These are phyloP conservation scores for Kodamaea sp. DNA, from an alignment of 1,139 yeast species.

Conservation along the genomic window DNA sequence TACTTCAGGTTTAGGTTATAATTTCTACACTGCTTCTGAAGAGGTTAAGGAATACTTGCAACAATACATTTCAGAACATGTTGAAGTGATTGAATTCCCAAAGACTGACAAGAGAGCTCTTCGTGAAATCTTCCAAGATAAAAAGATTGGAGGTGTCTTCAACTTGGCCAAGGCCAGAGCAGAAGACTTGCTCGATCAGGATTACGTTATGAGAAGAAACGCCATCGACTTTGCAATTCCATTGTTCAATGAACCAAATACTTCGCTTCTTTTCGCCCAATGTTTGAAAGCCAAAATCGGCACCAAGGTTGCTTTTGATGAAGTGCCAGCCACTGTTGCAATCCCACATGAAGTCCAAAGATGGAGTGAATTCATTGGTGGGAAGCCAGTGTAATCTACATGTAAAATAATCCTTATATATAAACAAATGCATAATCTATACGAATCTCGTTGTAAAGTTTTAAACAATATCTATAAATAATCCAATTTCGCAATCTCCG, in stretches of 20 bases:
- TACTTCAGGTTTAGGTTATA: slow-evolving; percentile 73
- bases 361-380: slow-evolving; percentile 96
- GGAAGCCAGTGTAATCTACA: slow-evolving; percentile 64
- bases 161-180: slow-evolving; percentile 92
- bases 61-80: slow-evolving; percentile 43
- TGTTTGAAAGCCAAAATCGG: slow-evolving; percentile 75
- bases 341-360: slow-evolving; percentile 85
- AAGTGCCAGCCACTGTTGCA: slow-evolving; percentile 42
- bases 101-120: slow-evolving; percentile 87
- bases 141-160: slow-evolving; percentile 81
- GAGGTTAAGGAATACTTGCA: slow-evolving; percentile 67
- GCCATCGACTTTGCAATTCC: slow-evolving; percentile 98
- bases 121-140: slow-evolving; percentile 86
- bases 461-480: no score
- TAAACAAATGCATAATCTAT: no score
- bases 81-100: slow-evolving; percentile 81
- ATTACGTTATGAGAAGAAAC: slow-evolving; percentile 96
- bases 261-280: slow-evolving; percentile 81
- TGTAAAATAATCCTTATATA: no score
- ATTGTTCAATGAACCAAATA: slow-evolving; percentile 92
- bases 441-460: no score
- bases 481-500: no score
- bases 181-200: slow-evolving; percentile 76
- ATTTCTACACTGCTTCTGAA: slow-evolving; percentile 71
- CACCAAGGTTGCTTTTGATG: slow-evolving; percentile 44